Conservation (phyloP, 1,284 basidiomycete genomes). For the Mrakiaceae sp. region DNA sequence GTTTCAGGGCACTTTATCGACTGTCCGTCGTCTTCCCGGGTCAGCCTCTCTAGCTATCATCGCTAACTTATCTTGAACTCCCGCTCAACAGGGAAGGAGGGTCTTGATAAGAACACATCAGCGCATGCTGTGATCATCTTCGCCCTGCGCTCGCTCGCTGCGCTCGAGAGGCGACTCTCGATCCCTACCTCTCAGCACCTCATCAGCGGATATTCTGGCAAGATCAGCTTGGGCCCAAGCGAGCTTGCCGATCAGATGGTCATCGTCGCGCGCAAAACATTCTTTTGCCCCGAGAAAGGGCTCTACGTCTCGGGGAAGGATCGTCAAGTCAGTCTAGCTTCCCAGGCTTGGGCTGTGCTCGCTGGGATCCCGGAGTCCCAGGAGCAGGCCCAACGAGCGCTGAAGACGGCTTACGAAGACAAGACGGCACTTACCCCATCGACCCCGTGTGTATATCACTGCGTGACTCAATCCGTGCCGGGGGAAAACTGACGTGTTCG, state of each 20-base stretch:
- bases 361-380: constrained; percentile 17
- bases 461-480: no score
- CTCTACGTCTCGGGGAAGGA: constrained; percentile 19
- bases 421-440: no score
- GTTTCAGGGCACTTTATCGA: constrained; percentile 22
- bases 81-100: constrained; percentile 18
- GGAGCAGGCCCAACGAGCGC: constrained; percentile 17
- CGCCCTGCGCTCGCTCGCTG: constrained; percentile 16
- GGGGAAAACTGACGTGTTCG: no score
- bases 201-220: background rate
- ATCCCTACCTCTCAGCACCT: background rate
- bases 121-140: constrained; percentile 21
- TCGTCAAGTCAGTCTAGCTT: constrained; percentile 22
- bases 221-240: background rate
- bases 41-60: background rate
- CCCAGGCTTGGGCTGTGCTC: constrained; percentile 24
- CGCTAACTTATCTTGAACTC: background rate
- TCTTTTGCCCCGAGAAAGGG: constrained; percentile 14
- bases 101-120: constrained; percentile 18
- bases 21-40: constrained; percentile 11
- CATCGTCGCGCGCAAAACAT: constrained; percentile 15
- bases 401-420: constrained; percentile 18
- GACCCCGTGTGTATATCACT: no score
- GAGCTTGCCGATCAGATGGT: constrained; percentile 11
- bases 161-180: constrained; percentile 11